A percentile compares a stretch with the other conserved stretches of the same genome.
Evolutionary conservation across 2,329 filamentous ascomycete species (phyloP).

Genomic region (Colletotrichum sp.): DNA sequence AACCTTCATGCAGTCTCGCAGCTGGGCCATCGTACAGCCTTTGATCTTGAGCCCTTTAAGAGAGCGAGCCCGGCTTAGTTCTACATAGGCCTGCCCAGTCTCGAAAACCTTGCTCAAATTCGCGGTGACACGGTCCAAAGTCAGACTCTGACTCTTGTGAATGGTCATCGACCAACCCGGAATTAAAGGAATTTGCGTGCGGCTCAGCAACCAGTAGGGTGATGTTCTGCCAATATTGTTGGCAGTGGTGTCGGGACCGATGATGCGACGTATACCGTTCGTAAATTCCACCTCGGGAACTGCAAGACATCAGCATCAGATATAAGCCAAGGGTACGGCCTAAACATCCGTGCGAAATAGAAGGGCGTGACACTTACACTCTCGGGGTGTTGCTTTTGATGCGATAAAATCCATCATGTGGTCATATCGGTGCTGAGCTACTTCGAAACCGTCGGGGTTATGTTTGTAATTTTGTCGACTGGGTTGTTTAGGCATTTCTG

Average conservation of each 20-base stretch:
- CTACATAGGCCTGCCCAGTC: slow-evolving; percentile 66
- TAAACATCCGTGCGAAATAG: too few species aligned
- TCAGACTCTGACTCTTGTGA: slow-evolving; percentile 69
- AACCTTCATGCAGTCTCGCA: neutral
- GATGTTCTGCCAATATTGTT: slow-evolving; percentile 47
- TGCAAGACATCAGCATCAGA: neutral
- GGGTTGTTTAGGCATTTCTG: neutral
- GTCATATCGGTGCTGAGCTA: neutral
- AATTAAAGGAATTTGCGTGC: slow-evolving; percentile 66
- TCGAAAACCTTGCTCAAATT: slow-evolving; percentile 58
- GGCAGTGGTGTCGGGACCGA: slow-evolving; percentile 56
- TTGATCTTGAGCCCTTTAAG: slow-evolving; percentile 52
- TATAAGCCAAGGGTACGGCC: too few species aligned
- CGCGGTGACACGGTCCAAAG: slow-evolving; percentile 62
- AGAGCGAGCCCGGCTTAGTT: slow-evolving; percentile 60
- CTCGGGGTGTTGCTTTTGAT: too few species aligned
- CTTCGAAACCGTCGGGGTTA: neutral
- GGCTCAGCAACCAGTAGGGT: slow-evolving; percentile 52
- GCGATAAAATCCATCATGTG: too few species aligned
- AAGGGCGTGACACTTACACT: too few species aligned
- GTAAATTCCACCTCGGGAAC: slow-evolving; percentile 49
- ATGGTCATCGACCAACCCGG: slow-evolving; percentile 68
- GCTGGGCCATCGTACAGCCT: slow-evolving; percentile 18
- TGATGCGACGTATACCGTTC: slow-evolving; percentile 47
- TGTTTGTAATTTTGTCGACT: neutral